Percentiles rank a stretch among this genome's conserved stretches.
Conservation (phyloP, 2,329 filamentous ascomycete species). For the Cytospora schulzeri region DNA sequence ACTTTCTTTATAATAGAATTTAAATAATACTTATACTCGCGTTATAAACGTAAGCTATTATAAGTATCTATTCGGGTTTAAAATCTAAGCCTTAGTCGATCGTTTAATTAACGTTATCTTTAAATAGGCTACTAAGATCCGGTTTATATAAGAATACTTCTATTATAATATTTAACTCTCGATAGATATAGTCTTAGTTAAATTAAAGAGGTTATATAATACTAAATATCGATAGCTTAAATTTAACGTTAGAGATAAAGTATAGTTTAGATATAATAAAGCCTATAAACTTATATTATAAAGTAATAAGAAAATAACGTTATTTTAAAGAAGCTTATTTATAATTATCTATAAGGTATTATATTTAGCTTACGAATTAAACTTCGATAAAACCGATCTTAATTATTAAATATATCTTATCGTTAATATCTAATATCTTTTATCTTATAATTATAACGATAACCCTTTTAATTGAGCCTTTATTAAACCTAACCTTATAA, state of each 20-base stretch:
- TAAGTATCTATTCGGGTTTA: slow-evolving; percentile 2
- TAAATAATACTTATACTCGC: too few species aligned
- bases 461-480: too few species aligned
- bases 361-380: too few species aligned
- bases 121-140: too few species aligned
- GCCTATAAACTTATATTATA: too few species aligned
- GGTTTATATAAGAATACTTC: not conserved
- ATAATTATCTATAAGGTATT: not conserved
- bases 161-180: not conserved
- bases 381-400: too few species aligned
- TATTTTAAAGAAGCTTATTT: too few species aligned
- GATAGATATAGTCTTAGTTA: not conserved
- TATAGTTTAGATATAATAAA: not conserved
- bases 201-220: not conserved
- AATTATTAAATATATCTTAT: too few species aligned
- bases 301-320: too few species aligned
- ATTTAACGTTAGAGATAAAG: not conserved
- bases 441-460: not conserved
- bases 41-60: not conserved
- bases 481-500: too few species aligned
- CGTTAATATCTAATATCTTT: slow-evolving; percentile 19
- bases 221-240: not conserved
- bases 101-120: too few species aligned
- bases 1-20: not conserved
- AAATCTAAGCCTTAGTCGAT: not conserved